Conservation (phyloP, 1,284 basidiomycete species). For the Mycosarcoma mackinlayi region DNA sequence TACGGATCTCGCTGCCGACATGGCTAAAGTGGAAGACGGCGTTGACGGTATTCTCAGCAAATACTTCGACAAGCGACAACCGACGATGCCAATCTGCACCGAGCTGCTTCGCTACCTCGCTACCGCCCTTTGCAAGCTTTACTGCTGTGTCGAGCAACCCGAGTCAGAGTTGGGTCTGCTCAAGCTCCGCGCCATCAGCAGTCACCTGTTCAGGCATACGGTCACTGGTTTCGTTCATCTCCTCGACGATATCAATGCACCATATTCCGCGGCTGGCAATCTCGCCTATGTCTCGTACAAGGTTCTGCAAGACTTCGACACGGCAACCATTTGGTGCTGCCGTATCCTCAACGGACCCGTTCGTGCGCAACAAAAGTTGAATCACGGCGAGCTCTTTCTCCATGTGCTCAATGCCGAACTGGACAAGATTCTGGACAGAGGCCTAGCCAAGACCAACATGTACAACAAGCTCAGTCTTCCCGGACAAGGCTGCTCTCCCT, state of each 20-base stretch:
- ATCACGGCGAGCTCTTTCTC: slow-evolving; percentile 26
- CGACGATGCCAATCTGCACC: slow-evolving; percentile 5
- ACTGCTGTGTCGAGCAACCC: slow-evolving; percentile 17
- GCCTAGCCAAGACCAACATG: slow-evolving; percentile 12
- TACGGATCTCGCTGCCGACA: slow-evolving; percentile 5
- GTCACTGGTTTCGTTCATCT: slow-evolving; percentile 39
- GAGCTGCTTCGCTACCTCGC: slow-evolving; percentile 33
- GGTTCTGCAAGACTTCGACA: slow-evolving; percentile 27
- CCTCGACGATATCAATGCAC: slow-evolving; percentile 24
- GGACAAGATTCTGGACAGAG: slow-evolving; percentile 16
- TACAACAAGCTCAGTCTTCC: slow-evolving; percentile 26
- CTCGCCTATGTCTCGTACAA: slow-evolving; percentile 18
- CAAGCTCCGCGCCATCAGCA: slow-evolving; percentile 32
- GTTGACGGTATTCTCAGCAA: slow-evolving; percentile 36
- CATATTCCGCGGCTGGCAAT: slow-evolving; percentile 20
- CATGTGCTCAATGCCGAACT: slow-evolving; percentile 33
- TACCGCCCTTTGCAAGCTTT: slow-evolving; percentile 18
- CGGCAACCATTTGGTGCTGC: slow-evolving; percentile 15
- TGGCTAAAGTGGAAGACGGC: slow-evolving; percentile 14
- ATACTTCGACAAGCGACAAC: slow-evolving; percentile 11
- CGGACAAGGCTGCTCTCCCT: background rate
- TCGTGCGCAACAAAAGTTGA: slow-evolving; percentile 5
- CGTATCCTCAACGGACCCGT: slow-evolving; percentile 2
- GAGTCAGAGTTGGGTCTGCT: slow-evolving; percentile 18
- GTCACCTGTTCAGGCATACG: slow-evolving; percentile 31